phyloP scores from a whole-genome alignment of 83 land plant genomes.

The Picea abies region DNA sequence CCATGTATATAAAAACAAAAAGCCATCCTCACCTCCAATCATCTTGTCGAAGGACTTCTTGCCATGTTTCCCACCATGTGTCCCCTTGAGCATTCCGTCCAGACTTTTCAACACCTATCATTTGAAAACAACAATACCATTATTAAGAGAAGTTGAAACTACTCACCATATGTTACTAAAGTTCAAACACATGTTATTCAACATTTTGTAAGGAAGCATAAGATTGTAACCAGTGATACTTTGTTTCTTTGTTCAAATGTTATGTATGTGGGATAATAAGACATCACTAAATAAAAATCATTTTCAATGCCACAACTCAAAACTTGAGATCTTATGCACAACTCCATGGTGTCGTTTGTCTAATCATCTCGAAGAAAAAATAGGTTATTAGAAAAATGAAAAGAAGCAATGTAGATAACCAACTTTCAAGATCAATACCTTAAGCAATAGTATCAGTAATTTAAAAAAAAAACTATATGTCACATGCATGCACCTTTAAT shows the following conservation, averaged over 20 bases:
- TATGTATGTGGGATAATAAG: no score
- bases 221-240: not conserved
- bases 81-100: conserved; percentile 95
- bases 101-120: conserved; percentile 92
- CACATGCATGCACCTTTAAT: no score
- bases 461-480: no score
- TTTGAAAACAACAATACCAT: not conserved
- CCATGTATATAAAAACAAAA: not conserved
- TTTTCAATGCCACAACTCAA: no score
- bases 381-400: not conserved
- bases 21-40: conserved; percentile 76
- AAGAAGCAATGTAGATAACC: no score
- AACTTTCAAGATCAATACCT: no score
- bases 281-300: no score
- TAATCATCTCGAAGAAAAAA: not conserved
- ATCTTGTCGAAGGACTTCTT: conserved; percentile 89
- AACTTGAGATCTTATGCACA: not conserved
- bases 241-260: not conserved
- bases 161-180: not conserved
- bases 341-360: not conserved
- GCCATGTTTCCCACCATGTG: conserved; percentile 99
- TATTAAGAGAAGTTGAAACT: not conserved
- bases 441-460: no score
- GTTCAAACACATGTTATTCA: not conserved
- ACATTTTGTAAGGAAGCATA: not conserved